Percentiles rank a stretch among this genome's conserved stretches.
Evolutionary conservation across 805 yeast genomes (phyloP).

Genomic region (Saccharomyces kudriavzevii): DNA sequence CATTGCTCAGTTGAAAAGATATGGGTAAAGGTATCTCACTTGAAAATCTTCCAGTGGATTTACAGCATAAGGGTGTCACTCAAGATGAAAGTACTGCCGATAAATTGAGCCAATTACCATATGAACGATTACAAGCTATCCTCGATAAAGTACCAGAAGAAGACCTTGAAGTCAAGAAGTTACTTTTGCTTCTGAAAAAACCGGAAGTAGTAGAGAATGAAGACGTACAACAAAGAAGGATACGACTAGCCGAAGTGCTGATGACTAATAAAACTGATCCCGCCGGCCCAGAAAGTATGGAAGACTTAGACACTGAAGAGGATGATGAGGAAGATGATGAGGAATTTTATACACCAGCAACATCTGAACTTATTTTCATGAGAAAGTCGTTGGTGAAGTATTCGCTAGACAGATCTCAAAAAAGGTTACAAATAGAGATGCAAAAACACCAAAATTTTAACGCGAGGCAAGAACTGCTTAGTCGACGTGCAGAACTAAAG

Average conservation of each 20-base stretch:
- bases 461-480: slow-evolving; percentile 36
- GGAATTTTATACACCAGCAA: slow-evolving; percentile 81
- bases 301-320: slow-evolving; percentile 14
- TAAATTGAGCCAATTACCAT: slow-evolving; percentile 18
- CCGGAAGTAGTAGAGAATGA: slow-evolving; percentile 56
- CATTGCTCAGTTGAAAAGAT: not conserved
- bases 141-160: slow-evolving; percentile 45
- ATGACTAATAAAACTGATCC: slow-evolving; percentile 27
- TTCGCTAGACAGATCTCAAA: slow-evolving; percentile 42
- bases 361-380: slow-evolving; percentile 40
- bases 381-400: slow-evolving; percentile 44
- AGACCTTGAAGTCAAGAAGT: slow-evolving; percentile 52
- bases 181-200: slow-evolving; percentile 43
- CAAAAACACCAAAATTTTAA: slow-evolving; percentile 28
- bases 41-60: slow-evolving; percentile 22
- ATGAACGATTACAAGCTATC: slow-evolving; percentile 13
- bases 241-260: slow-evolving; percentile 44
- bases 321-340: slow-evolving; percentile 54
- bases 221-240: slow-evolving; percentile 51
- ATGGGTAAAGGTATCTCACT: slow-evolving; percentile 4
- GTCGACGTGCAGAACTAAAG: slow-evolving; percentile 38
- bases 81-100: slow-evolving; percentile 24
- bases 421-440: slow-evolving; percentile 34
- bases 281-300: slow-evolving; percentile 3
- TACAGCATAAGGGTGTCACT: slow-evolving; percentile 5